Evolutionary conservation across 345 rosid genomes (phyloP).

Genomic region (Populus alba): DNA sequence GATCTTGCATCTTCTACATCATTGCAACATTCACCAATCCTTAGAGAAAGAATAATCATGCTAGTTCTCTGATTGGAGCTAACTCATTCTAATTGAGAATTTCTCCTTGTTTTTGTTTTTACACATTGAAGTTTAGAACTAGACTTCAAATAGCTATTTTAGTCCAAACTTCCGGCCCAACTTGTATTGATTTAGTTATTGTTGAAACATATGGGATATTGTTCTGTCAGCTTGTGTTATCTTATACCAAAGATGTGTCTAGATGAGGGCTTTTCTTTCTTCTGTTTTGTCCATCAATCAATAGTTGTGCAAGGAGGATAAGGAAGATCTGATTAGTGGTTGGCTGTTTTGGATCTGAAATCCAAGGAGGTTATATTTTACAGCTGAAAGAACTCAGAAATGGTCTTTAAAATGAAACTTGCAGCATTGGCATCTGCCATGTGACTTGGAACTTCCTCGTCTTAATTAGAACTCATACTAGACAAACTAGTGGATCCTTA

Average conservation of each 20-base stretch:
- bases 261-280: neutral
- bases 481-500: neutral
- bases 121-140: neutral
- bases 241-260: neutral
- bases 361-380: neutral
- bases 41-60: neutral
- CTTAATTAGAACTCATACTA: too few species aligned
- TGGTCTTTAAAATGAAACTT: neutral
- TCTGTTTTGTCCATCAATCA: neutral
- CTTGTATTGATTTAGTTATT: neutral
- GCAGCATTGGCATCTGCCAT: neutral
- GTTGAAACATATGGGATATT: neutral
- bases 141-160: neutral
- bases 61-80: neutral
- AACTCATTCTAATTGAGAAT: neutral
- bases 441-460: neutral
- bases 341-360: neutral
- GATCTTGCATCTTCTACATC: neutral
- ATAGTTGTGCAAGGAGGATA: neutral
- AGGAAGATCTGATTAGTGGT: neutral
- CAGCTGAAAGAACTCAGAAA: neutral
- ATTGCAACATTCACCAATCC: neutral
- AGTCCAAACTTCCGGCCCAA: neutral
- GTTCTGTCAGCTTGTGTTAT: too few species aligned
- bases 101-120: neutral